Conservation (phyloP, 2,329 filamentous ascomycete species). For the Aspergillus pseudoterreus region DNA sequence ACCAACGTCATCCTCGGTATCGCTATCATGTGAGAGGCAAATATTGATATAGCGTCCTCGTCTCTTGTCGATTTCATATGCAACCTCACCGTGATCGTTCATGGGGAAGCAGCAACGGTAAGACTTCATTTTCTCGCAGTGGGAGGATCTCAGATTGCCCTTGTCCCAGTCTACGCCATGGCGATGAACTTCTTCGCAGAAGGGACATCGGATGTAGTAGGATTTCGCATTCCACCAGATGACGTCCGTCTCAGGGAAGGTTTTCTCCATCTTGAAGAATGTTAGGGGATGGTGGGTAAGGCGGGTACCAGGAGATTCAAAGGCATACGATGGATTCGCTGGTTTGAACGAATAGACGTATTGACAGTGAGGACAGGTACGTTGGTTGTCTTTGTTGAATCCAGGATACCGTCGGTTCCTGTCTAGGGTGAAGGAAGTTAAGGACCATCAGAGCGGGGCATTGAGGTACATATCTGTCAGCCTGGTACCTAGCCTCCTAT, state of each 20-base stretch:
- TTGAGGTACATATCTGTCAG: no score
- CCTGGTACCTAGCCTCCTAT: no score
- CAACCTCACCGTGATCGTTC: constrained; percentile 2
- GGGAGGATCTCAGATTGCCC: constrained; percentile 1
- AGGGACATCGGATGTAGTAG: constrained; percentile 9
- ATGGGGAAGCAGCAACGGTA: constrained; percentile 10
- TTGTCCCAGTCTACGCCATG: constrained; percentile 1
- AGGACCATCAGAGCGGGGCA: no score
- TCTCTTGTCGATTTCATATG: constrained; percentile 13
- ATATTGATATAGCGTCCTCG: constrained; percentile 9
- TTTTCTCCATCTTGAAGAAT: background rate
- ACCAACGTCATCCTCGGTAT: constrained; percentile 1
- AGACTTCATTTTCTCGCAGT: constrained; percentile 4
- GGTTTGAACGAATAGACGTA: no score
- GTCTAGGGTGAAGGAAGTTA: no score
- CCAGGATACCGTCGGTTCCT: no score
- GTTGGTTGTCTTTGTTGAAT: no score
- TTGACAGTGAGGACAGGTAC: no score
- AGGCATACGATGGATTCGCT: no score
- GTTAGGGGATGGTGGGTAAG: no score
- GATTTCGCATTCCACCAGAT: constrained; percentile 6
- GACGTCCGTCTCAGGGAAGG: constrained; percentile 6
- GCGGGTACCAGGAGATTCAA: no score
- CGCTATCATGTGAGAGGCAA: constrained; percentile 1
- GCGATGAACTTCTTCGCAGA: constrained; percentile 6